Base-by-base conservation (phyloP, 805 yeast genomes). In the Candida tallmaniae region DNA sequence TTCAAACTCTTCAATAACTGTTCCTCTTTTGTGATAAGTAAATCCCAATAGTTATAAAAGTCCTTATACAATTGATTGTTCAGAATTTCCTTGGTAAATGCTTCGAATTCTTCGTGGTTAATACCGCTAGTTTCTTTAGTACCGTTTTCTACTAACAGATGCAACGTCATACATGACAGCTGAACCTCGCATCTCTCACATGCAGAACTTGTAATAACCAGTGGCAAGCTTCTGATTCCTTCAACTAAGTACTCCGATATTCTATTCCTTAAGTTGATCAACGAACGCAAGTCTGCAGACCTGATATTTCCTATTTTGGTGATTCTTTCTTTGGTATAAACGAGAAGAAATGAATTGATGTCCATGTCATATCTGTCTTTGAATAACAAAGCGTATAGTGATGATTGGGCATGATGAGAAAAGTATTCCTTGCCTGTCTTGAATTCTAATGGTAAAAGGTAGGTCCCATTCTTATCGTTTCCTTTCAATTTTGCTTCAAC, bases 331-430 rank as follows among this genome's bases (percentile, higher is more conserved):
- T 78, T 78, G 0, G 95, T 80, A 55, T 89, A 93, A 6, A 83
- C 83, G 19, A 93, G 62, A 22, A 87, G 59, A 31, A 79, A 83
- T 36, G 76, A 74, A 3, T 71, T 65, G 3, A 83, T 73, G 15
- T 82, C 80, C 27, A 83, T 60, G 25, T 77, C 80, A 54, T 90
- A 90, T 17, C 94, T 63, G 42, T 93, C 97, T 30, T 78, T 76
- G 47, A 87, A 70, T 37, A 93, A 59, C 11, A 90, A 58, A 0
- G 95, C 78, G 51, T 93, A 93, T 5, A 93, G 61, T 0, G 89
- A 71, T 0, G 93, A 82, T 54, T 93, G 98, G 0, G 95, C 95
- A 32, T 83, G 78, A 54, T 93, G 96, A 3, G 80, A 58, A 4
- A 81, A 54, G 24, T 77, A 67, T 30, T 74, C 76, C 21, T 68